These are phyloP conservation scores for Litsea cubeba DNA, from an alignment of 164 flowering plant genomes.

Conservation along the genomic window DNA sequence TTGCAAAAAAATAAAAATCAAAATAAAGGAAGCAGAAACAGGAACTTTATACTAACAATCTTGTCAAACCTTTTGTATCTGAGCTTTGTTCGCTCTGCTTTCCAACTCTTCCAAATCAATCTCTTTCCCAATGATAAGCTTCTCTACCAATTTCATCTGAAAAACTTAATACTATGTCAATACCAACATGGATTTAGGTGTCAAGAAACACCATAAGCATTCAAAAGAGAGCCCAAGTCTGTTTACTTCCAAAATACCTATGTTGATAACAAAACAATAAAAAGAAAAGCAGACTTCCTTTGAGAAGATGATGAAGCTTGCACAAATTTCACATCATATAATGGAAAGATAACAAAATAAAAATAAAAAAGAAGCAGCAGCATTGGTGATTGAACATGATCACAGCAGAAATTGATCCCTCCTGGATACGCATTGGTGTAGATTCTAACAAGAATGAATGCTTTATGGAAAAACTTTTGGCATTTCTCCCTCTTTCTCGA, in stretches of 20 bases:
- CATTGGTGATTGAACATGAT: too few species aligned
- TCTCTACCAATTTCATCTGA: slow-evolving; percentile 57
- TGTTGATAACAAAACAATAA: too few species aligned
- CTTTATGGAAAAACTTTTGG: too few species aligned
- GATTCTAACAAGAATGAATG: too few species aligned
- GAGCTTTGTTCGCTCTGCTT: slow-evolving; percentile 61
- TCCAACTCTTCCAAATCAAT: slow-evolving; percentile 71
- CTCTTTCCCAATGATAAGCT: slow-evolving; percentile 65
- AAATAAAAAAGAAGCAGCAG: too few species aligned
- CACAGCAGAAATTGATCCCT: too few species aligned
- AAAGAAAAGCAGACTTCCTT: not conserved
- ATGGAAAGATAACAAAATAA: too few species aligned
- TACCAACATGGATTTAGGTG: not conserved
- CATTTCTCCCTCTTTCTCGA: too few species aligned
- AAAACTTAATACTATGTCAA: slow-evolving; percentile 1
- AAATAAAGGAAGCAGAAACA: not conserved
- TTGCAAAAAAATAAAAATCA: not conserved
- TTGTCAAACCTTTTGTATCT: slow-evolving; percentile 67
- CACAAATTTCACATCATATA: too few species aligned
- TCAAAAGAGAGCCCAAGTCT: not conserved
- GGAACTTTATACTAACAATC: not conserved
- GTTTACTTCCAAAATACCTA: not conserved
- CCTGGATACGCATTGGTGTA: too few species aligned
- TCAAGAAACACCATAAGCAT: not conserved
- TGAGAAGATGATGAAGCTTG: not conserved